phyloP scores from a whole-genome alignment of 768 basidiomycete species.

The Cyclocybe aegerita region DNA sequence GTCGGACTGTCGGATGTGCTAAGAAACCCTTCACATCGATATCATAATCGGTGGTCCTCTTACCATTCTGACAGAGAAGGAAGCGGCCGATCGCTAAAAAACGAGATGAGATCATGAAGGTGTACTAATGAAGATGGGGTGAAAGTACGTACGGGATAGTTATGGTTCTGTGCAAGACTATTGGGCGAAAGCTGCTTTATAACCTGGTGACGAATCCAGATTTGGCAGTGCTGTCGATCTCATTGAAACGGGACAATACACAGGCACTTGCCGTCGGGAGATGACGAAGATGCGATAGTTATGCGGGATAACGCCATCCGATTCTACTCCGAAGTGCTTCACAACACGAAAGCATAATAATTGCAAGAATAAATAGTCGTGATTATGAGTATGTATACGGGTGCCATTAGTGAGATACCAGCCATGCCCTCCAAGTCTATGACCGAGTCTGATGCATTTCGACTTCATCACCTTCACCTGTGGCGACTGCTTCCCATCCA shows the following conservation, averaged over 20 bases:
- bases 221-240: slow-evolving; percentile 9
- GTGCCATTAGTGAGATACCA: background rate
- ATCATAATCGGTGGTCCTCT: slow-evolving; percentile 3
- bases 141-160: too few species aligned
- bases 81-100: too few species aligned
- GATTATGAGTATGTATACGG: background rate
- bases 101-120: too few species aligned
- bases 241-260: background rate
- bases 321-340: too few species aligned
- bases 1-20: slow-evolving; percentile 8
- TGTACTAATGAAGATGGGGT: too few species aligned
- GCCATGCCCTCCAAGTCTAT: slow-evolving; percentile 5
- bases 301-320: too few species aligned
- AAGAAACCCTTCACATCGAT: background rate
- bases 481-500: slow-evolving; percentile 80
- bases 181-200: slow-evolving; percentile 13
- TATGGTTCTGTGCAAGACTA: too few species aligned
- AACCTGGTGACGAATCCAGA: slow-evolving; percentile 15
- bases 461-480: slow-evolving; percentile 64
- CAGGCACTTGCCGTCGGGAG: background rate
- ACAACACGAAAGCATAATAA: too few species aligned
- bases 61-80: background rate
- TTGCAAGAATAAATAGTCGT: background rate
- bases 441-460: slow-evolving; percentile 57
- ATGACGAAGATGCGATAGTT: background rate